Conservation (phyloP, 2,329 filamentous ascomycete genomes). For the Penicillium frequentans region DNA sequence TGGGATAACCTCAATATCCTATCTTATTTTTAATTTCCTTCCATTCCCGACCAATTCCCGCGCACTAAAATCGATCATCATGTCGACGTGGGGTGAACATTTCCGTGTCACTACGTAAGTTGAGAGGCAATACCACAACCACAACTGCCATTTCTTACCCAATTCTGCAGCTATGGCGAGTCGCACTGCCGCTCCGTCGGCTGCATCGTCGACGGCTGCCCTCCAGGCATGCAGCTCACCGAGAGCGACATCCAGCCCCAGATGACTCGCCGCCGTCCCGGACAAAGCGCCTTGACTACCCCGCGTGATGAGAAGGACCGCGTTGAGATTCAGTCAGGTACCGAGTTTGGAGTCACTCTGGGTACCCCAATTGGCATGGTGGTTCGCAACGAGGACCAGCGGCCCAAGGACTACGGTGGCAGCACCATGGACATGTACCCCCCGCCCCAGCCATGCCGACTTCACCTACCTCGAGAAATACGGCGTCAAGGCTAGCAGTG, state of each 20-base stretch:
- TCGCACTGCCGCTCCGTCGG: constrained; percentile 91
- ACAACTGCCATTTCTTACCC: not conserved
- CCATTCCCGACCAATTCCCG: not conserved
- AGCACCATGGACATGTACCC: constrained; percentile 91
- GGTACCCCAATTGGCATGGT: constrained; percentile 87
- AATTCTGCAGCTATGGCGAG: constrained; percentile 64
- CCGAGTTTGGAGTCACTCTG: constrained; percentile 83
- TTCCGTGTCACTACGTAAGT: constrained; percentile 81
- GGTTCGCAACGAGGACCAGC: constrained; percentile 89
- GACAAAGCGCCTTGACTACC: constrained; percentile 86
- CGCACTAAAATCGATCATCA: constrained; percentile 41
- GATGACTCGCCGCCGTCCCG: constrained; percentile 85
- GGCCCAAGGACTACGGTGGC: constrained; percentile 86
- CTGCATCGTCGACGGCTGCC: constrained; percentile 91
- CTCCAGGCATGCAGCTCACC: constrained; percentile 80
- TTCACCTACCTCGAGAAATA: constrained; percentile 98
- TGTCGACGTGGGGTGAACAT: constrained; percentile 85
- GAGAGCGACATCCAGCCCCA: constrained; percentile 91
- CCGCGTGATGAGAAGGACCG: constrained; percentile 89
- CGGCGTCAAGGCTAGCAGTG: constrained; percentile 85
- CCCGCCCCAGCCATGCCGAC: constrained; percentile 89
- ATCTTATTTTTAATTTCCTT: constrained; percentile 1
- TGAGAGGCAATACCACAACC: constrained; percentile 3
- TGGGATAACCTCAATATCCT: not conserved
- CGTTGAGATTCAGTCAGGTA: constrained; percentile 90